These are phyloP conservation scores for Boletellus emodensis DNA, from an alignment of 768 basidiomycete genomes.

Conservation along the genomic window DNA sequence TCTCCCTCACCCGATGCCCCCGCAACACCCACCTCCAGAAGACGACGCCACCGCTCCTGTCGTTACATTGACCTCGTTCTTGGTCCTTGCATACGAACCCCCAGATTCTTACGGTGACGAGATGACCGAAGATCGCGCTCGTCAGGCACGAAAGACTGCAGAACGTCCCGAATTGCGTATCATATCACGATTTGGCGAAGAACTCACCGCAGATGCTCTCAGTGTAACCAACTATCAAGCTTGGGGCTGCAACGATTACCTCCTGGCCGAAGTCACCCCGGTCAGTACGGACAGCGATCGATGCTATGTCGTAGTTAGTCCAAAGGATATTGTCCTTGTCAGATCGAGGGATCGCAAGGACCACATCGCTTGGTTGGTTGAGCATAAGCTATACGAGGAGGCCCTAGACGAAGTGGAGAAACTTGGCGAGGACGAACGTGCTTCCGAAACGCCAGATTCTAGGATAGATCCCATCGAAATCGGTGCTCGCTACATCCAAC, in stretches of 20 bases:
- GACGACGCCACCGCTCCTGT: constrained; percentile 19
- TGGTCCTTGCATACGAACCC: constrained; percentile 83
- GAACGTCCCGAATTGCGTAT: constrained; percentile 94
- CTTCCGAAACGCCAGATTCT: constrained; percentile 34
- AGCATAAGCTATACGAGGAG: constrained; percentile 81
- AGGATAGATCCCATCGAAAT: constrained; percentile 61
- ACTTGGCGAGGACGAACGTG: constrained; percentile 34
- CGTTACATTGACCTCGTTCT: constrained; percentile 59
- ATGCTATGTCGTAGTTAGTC: constrained; percentile 81
- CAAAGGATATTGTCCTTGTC: constrained; percentile 84
- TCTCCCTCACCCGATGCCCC: constrained; percentile 61
- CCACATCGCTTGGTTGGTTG: constrained; percentile 90
- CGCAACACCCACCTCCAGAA: constrained; percentile 14
- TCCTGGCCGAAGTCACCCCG: constrained; percentile 50
- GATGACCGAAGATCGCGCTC: constrained; percentile 63
- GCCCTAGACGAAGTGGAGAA: constrained; percentile 79
- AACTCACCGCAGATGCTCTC: constrained; percentile 80
- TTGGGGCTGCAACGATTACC: constrained; percentile 93
- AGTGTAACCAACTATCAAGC: constrained; percentile 71
- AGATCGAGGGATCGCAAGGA: constrained; percentile 83
- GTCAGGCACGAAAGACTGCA: constrained; percentile 78
- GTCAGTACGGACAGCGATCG: constrained; percentile 33
- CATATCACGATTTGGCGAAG: constrained; percentile 84
- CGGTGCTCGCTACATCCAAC: constrained; percentile 81
- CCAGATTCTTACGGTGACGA: constrained; percentile 69